Evolutionary conservation across 306 rosid genomes (phyloP), one percentile per base, ranked within the genome.

Genomic region (Cicer chorassanicum): DNA sequence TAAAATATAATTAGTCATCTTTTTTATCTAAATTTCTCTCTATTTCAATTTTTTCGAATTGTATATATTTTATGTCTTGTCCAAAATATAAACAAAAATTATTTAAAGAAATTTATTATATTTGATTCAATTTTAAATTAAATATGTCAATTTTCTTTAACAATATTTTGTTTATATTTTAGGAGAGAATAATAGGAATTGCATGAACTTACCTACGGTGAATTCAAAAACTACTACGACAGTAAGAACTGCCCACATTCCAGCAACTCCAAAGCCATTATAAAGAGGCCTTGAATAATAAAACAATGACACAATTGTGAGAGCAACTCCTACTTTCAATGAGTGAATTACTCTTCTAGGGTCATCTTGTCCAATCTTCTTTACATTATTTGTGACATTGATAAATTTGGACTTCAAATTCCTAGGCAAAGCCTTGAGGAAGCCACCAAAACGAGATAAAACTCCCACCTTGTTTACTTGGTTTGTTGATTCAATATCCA

Each of bases 171-270:
- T 4, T 29, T 29, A 29, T 29, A 29, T 3, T 4, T 29, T 29
- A 29, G 1, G 5, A 29, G 0, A 0, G 5, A 29, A 29, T 29
- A 29, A 29, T 14, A 44, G 0, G 11, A 14, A 18, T 18, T 54
- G 19, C 44, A 5, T 65, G 9, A 62, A 79, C 90, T 82, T 76
- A 92, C 99, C 98, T 36, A 89, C 99, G 2, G 87, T 87, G 75
- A 90, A 94, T 78, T 94, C 99, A 74, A 92, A 90, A 5, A 94
- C 83, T 4, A 92, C 98, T 9, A 94, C 96, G 2, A 94, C 99
- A 0, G 98, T 94, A 2, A 94, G 83, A 11, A 94, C 92, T 10
- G 97, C 98, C 97, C 99, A 94, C 79, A 94, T 89, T 82, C 96
- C 99, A 1, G 97, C 78, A 46, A 83, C 86, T 21, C 97, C 99